Evolutionary conservation across 2,329 filamentous ascomycete species (phyloP), one percentile per base, ranked within the genome.

Genomic region (Fusarium floridanum): DNA sequence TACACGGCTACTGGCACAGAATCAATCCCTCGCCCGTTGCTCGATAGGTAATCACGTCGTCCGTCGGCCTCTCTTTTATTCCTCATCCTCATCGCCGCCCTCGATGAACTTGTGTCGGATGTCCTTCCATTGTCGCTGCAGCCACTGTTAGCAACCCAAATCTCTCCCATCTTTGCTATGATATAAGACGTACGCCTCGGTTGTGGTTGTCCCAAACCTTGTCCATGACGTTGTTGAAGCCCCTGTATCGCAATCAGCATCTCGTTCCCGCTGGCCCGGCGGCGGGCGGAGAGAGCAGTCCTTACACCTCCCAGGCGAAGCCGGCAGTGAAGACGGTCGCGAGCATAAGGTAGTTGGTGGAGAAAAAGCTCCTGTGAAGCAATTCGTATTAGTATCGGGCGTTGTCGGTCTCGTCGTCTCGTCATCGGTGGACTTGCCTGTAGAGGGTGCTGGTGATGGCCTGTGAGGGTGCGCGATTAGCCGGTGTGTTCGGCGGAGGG

Each of bases 81-180:
- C 72, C 71, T 74, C 77, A 68, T 78, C 81, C 78, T 86, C 84
- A 76, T 93, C 92, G 66, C 88, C 90, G 70, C 88, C 88, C 86
- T 94, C 86, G 81, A 97, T 85, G 85, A 98, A 99, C 86, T 90
- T 92, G 85, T 92, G 87, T 87, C 97, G 96, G 88, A 99, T 98
- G 85, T 99, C 97, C 91, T 98, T 98, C 97, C 97, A 98, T 97
- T 98, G 96, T 82, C 96, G 95, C 96, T 98, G 76, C 34, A 24
- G 60, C 62, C 45, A 24, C 48, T 11, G 74, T 83, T 78, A 84
- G 82, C 74, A 76, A 60, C 61, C 59, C 43, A 34, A 56, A 56
- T 55, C 34, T 57, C 59, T 56, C 34, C 50, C 32, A 39, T 37
- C 27, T 29, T 1, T 22, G 20, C 41, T 5, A 16, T 43, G 20